Evolutionary conservation across 495 filamentous ascomycete species (phyloP).

Genomic region (Glarea lozoyensis): DNA sequence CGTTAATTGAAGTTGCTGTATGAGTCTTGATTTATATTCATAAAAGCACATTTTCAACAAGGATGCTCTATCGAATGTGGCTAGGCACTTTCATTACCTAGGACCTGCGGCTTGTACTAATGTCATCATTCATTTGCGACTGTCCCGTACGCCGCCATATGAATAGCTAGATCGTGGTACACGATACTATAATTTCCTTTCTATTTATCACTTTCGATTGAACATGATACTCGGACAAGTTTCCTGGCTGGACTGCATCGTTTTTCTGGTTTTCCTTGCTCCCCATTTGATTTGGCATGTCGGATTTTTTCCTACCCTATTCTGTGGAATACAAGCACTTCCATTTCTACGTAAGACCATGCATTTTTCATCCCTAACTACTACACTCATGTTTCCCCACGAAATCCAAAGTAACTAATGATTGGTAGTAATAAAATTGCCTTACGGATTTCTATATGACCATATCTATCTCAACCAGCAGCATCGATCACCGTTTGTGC

Average conservation of each 20-base stretch:
- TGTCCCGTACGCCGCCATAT: too few relatives aligned
- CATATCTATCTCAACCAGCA: conserved; percentile 38
- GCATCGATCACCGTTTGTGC: conserved; percentile 51
- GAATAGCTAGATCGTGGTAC: too few relatives aligned
- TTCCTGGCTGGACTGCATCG: conserved; percentile 62
- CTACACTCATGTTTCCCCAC: neutral
- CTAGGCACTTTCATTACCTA: too few relatives aligned
- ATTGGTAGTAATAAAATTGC: conserved; percentile 44
- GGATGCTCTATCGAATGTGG: too few relatives aligned
- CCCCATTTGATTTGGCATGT: conserved; percentile 57
- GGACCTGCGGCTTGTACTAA: too few relatives aligned
- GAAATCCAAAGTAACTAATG: conserved; percentile 2
- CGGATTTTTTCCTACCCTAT: conserved; percentile 42
- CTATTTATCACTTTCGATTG: too few relatives aligned
- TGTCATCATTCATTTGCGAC: too few relatives aligned
- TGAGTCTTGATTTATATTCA: too few relatives aligned
- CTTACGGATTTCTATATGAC: conserved; percentile 46
- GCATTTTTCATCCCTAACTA: neutral
- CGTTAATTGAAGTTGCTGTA: too few relatives aligned
- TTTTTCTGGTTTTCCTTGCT: conserved; percentile 54
- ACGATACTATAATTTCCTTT: too few relatives aligned
- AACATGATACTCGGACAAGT: conserved; percentile 58
- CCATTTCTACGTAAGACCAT: conserved; percentile 56
- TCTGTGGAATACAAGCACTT: conserved; percentile 48
- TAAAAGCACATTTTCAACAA: too few relatives aligned